Evolutionary conservation across 2,329 filamentous ascomycete genomes (phyloP), one percentile per base, ranked within the genome.

Genomic region (Elsinoe necatrix): DNA sequence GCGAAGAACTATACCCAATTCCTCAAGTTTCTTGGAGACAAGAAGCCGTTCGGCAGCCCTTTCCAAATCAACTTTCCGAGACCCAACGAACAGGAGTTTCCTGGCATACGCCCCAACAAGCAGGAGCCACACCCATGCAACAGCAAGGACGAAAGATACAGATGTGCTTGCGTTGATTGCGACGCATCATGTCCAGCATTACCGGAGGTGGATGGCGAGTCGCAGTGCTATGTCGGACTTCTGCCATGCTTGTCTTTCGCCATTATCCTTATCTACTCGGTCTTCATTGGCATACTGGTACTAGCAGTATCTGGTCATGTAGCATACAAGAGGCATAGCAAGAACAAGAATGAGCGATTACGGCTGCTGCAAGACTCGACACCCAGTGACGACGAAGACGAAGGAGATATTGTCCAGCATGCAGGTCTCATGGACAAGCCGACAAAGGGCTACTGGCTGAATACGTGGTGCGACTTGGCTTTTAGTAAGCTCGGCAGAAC

Each of bases 1-100:
- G 93, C 93, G 11, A 92, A 91, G 71, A 88, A 96, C 68, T 95
- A 92, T 69, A 82, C 83, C 0, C 81, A 87, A 41, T 87, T 98
- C 63, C 75, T 98, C 63, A 92, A 91, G 66, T 98, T 97, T 65
- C 73, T 98, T 31, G 93, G 93, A 14, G 85, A 95, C 70, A 92
- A 95, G 76, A 95, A 95, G 70, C 78, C 85, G 1, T 80, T 92
- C 20, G 95, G 95, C 3, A 97, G 92, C 57, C 93, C 93, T 0
- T 98, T 98, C 71, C 93, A 98, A 75, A 96, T 98, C 74, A 95
- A 98, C 75, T 98, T 93, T 65, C 92, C 82, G 8, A 75, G 72
- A 61, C 81, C 71, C 59, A 75, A 71, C 8, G 70, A 80, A 6
- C 82, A 84, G 61, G 70, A 77, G 9, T 81, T 87, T 45, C 78